Percentiles rank a stretch among this genome's conserved stretches.
phyloP scores from a whole-genome alignment of 192 early-diverging fungal genomes.

The Backusella circina region DNA sequence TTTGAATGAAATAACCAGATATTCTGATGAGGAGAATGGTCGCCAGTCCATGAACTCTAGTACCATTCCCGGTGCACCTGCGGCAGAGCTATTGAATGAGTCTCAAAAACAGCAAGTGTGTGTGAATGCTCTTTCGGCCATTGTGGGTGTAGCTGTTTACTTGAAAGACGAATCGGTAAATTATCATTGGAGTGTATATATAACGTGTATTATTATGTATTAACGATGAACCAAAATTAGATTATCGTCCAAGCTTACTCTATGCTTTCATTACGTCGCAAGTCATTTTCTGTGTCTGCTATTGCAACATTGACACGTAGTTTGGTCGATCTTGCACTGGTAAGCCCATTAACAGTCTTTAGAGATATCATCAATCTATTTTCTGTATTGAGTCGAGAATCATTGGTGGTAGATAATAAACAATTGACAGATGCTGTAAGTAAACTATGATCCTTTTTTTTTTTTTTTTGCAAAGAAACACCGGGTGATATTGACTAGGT shows the following conservation, averaged over 20 bases:
- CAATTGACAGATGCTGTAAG: conserved; percentile 33
- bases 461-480: not conserved
- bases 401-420: conserved; percentile 1
- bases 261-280: conserved; percentile 59
- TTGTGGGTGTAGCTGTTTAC: conserved; percentile 47
- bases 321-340: conserved; percentile 57
- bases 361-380: conserved; percentile 56
- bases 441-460: no score
- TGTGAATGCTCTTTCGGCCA: conserved; percentile 48
- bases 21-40: not conserved
- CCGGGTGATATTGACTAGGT: not conserved
- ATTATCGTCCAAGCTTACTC: conserved; percentile 58
- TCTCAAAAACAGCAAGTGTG: conserved; percentile 43
- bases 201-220: no score
- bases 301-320: conserved; percentile 49
- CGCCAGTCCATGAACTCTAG: not conserved
- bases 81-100: conserved; percentile 17
- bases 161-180: conserved; percentile 50
- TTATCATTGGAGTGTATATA: not conserved
- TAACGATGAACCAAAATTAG: conserved; percentile 18
- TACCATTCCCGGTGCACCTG: not conserved
- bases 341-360: conserved; percentile 50
- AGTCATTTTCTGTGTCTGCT: conserved; percentile 44
- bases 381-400: conserved; percentile 39
- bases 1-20: conserved; percentile 33